These are phyloP conservation scores for Lunasporangiospora selenospora DNA, from an alignment of 192 early-diverging fungal genomes.

Conservation along the genomic window DNA sequence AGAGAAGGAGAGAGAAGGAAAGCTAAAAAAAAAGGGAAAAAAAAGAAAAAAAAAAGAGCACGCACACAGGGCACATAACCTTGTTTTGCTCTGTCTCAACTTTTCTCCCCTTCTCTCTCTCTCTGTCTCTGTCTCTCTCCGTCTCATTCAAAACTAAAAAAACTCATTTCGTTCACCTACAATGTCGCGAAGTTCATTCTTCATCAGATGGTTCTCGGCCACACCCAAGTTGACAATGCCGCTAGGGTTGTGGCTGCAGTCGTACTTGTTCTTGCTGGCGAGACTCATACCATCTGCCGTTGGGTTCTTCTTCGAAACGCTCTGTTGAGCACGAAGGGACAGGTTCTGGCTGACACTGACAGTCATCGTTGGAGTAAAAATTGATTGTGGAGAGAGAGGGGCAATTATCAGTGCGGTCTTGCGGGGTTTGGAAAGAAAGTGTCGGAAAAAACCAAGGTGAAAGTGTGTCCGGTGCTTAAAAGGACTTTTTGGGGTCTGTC, in stretches of 20 bases:
- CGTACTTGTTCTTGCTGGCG: neutral
- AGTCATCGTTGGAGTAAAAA: neutral
- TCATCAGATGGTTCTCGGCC: too few species aligned
- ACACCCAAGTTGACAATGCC: neutral
- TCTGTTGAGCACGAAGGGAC: neutral
- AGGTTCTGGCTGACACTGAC: too few species aligned
- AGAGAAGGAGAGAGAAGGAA: neutral
- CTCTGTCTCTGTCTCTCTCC: neutral
- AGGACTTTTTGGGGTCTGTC: neutral
- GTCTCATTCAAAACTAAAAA: neutral
- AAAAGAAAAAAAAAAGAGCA: neutral
- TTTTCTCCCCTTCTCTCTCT: neutral
- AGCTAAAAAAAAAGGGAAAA: neutral
- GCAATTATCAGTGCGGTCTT: too few species aligned
- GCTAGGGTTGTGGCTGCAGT: neutral
- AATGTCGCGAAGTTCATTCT: too few species aligned
- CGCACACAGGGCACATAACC: neutral
- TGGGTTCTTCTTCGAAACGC: neutral
- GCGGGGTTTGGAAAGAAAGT: too few species aligned
- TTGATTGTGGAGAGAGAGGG: neutral
- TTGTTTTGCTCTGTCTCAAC: neutral
- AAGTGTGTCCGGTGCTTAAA: too few species aligned
- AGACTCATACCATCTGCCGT: neutral
- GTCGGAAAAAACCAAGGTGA: too few species aligned
- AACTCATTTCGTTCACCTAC: neutral